Base-by-base conservation (phyloP, 2,329 filamentous ascomycete genomes). In the Camillea tinctor region DNA sequence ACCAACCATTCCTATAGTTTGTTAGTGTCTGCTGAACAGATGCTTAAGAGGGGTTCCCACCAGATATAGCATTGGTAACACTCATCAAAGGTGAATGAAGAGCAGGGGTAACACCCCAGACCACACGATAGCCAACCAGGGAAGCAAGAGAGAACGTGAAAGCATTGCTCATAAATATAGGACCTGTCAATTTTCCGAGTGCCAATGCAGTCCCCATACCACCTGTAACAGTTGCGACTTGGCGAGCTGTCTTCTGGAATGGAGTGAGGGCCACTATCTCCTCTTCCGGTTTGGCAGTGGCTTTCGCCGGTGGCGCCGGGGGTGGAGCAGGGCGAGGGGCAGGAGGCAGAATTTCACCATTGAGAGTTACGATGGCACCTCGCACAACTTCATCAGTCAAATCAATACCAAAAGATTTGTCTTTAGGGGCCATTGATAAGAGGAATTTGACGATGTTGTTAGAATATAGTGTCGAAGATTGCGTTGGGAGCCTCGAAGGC, bases 391-490 rank as follows among this genome's bases (percentile, higher is more conserved):
- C 92, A 66, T 96, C 93, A 0, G 85, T 83, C 3, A 96, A 79
- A 67, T 96, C 91, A 52, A 96, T 81, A 7, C 91, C 91, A 64
- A 92, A 96, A 44, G 88, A 84, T 64, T 91, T 92, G 2, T 92
- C 87, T 60, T 89, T 84, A 1, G 92, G 91, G 1, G 87, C 76
- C 81, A 96, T 92, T 0, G 92, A 95, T 9, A 97, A 81, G 24
- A 96, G 79, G 59, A 93, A 90, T 72, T 96, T 97, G 66, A 89
- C 93, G 69, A 96, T 93, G 72, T 97, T 97, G 82, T 96, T 97
- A 1, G 91, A 95, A 75, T 96, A 97, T 20, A 97, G 79, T 0
- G 91, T 96, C 0, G 92, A 96, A 0, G 92, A 92, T 74, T 97
- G 93, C 0, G 92, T 96, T 0, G 93, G 92, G 1, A 97, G 81